Conservation (phyloP, 768 basidiomycete genomes). For the Boletus tylopilopsis region DNA sequence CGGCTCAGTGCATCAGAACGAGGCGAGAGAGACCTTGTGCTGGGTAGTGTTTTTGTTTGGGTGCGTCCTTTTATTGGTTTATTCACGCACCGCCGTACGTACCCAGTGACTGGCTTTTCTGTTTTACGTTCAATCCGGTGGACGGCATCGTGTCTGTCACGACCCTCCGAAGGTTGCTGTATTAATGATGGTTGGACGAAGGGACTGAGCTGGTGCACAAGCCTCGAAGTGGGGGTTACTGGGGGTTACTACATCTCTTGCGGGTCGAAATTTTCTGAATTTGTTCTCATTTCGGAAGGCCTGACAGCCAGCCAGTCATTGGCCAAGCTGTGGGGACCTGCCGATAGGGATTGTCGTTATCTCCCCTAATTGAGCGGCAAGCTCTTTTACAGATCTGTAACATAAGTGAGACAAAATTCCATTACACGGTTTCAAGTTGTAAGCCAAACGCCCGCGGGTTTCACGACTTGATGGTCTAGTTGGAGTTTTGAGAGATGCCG, state of each 20-base stretch:
- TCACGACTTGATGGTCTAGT: background rate
- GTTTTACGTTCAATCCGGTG: too few relatives aligned
- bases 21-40: too few relatives aligned
- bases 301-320: background rate
- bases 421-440: background rate
- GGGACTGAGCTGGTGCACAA: background rate
- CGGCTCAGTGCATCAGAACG: slow-evolving; percentile 2
- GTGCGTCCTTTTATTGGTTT: slow-evolving; percentile 1
- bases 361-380: background rate
- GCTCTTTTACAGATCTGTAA: background rate
- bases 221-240: background rate
- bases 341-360: background rate
- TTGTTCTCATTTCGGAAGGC: background rate
- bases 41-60: too few relatives aligned
- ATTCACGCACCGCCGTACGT: background rate
- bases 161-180: background rate
- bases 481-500: background rate
- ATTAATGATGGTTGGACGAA: too few relatives aligned
- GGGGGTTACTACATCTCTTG: background rate
- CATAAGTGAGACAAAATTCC: background rate
- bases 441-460: background rate
- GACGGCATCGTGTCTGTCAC: too few relatives aligned
- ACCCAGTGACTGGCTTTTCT: background rate
- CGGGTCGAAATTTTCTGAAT: background rate
- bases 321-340: too few relatives aligned